Conservation (phyloP, 1,139 yeast genomes). For the Citeromyces siamensis region DNA sequence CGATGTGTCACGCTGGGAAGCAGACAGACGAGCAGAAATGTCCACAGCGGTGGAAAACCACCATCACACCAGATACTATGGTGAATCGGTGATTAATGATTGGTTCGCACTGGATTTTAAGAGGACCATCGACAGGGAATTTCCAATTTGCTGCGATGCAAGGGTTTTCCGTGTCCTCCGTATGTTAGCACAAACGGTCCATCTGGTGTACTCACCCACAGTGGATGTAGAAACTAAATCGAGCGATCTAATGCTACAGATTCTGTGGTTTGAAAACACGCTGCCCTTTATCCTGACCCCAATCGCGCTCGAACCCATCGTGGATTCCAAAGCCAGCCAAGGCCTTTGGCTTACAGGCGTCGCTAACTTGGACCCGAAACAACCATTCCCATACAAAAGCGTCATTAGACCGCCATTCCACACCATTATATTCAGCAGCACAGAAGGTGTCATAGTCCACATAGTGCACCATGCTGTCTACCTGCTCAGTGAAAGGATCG, state of each 20-base stretch:
- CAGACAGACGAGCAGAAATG: neutral
- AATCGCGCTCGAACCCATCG: conserved; percentile 6
- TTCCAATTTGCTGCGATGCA: neutral
- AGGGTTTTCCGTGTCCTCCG: neutral
- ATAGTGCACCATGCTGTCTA: conserved; percentile 8
- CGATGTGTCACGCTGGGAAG: neutral
- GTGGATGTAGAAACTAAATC: conserved; percentile 3
- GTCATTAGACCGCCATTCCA: conserved; percentile 8
- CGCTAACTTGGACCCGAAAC: neutral
- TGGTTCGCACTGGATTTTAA: neutral
- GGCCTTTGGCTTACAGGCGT: conserved; percentile 5
- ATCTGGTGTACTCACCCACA: neutral
- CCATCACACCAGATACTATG: neutral
- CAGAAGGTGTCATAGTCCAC: conserved; percentile 7
- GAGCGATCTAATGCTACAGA: conserved; percentile 5
- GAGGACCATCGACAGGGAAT: neutral
- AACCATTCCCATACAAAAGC: neutral
- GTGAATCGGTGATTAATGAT: neutral
- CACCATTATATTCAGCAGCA: conserved; percentile 6
- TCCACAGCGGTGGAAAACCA: neutral
- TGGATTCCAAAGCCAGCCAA: conserved; percentile 6
- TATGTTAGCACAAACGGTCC: neutral
- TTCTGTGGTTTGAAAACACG: conserved; percentile 6
- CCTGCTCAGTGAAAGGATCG: conserved; percentile 6
- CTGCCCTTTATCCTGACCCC: conserved; percentile 7